Percentiles rank a stretch among this genome's conserved stretches.
Evolutionary conservation across 371 early-diverging fungal species (phyloP).

Genomic region (Phascolomyces articulosus): DNA sequence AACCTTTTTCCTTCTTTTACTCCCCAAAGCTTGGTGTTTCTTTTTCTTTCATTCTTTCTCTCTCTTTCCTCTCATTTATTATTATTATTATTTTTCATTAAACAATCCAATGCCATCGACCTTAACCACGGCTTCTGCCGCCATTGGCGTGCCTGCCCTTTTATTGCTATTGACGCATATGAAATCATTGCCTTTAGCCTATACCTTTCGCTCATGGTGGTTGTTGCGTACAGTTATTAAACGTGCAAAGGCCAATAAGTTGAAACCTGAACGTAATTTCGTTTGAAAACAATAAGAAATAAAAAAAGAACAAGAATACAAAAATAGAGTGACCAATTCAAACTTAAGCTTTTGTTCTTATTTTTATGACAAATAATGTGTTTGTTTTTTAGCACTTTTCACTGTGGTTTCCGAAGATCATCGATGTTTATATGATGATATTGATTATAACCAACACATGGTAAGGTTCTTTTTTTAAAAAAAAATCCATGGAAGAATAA

Average conservation of each 20-base stretch:
- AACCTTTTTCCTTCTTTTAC: neutral
- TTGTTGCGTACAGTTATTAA: constrained; percentile 30
- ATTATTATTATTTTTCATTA: no score
- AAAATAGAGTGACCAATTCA: no score
- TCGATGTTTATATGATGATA: constrained; percentile 45
- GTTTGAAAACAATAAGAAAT: neutral
- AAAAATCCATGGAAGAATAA: neutral
- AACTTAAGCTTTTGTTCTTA: no score
- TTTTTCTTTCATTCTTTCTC: neutral
- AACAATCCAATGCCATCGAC: constrained; percentile 11
- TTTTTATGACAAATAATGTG: neutral
- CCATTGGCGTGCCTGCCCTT: constrained; percentile 16
- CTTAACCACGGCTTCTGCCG: constrained; percentile 5
- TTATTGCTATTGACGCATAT: constrained; percentile 28
- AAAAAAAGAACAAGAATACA: no score
- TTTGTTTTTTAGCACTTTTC: constrained; percentile 30
- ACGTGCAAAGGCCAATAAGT: constrained; percentile 25
- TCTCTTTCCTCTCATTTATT: neutral
- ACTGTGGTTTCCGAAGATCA: constrained; percentile 30
- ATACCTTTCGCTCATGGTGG: constrained; percentile 44
- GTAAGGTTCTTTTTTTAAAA: constrained; percentile 17
- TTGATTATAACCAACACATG: constrained; percentile 54
- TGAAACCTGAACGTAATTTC: constrained; percentile 33
- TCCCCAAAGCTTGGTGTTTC: no score
- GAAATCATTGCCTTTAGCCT: constrained; percentile 40